Base-by-base conservation (phyloP, 1,284 basidiomycete genomes). In the Melampsora larici-populina region DNA sequence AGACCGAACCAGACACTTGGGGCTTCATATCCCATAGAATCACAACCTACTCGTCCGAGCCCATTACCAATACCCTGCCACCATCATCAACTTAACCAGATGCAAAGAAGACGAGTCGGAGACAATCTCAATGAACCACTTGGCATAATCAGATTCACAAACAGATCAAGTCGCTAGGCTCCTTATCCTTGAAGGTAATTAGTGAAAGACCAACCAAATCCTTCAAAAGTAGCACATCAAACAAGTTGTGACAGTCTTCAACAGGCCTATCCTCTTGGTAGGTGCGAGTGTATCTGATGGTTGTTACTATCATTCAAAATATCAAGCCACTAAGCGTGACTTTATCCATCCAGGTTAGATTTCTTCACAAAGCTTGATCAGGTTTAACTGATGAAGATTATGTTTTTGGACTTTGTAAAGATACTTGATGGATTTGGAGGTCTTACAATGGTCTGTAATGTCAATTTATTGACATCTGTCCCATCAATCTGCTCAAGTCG, bases 351-450 rank as follows among this genome's bases (percentile, higher is more conserved):
- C 70, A 51, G 77, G 72, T 73, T 60, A 51, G 51, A 13, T 55
- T 21, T 21, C 18, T 21, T 55, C 51, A 5, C 3, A 9, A 36
- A 4, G 9, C 51, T 55, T 21, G 21, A 21, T 55, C 8, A 55
- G 7, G 18, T 8, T 15, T 55, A 17, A 36, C 51, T 55, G 9
- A 55, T 5, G 24, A 26, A 21, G 7, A 21, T 55, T 55, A 6
- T 55, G 24, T 55, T 55, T 55, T 55, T 55, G 18, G 21, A 21
- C 7, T 26, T 55, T 26, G 24, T 31, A 24, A 29, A 77, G 75
- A 78, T 62, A 82, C 83, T 49, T 83, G 81, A 71, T 79, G 83
- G 2, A 81, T 82, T n/a, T 82, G 82, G 82, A 83, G 83, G 72
- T 69, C 83, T 33, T 81, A 83, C 75, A 81, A 81, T 75, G 83